These are phyloP conservation scores for Fremontodendron californicum DNA, from an alignment of 345 rosid genomes.

Conservation along the genomic window DNA sequence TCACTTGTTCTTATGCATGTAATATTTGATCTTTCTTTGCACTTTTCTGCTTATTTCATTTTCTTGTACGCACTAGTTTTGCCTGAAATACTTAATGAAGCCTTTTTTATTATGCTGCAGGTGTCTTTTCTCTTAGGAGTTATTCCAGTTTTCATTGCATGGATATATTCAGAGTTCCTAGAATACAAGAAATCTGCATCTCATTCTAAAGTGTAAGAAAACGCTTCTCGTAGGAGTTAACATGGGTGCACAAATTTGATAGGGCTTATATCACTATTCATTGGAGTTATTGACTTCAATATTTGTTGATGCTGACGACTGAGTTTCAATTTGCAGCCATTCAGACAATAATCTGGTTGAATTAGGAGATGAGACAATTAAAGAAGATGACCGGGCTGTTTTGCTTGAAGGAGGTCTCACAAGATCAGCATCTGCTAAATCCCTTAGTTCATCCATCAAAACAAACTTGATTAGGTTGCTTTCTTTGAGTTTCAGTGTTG, in stretches of 20 bases:
- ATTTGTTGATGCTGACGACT: slow-evolving; percentile 14
- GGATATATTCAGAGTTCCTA: slow-evolving; percentile 86
- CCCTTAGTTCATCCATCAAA: slow-evolving; percentile 59
- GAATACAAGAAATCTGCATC: slow-evolving; percentile 32
- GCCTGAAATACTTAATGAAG: slow-evolving; percentile 3
- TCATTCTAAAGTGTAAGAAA: slow-evolving; percentile 49
- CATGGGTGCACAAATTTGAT: slow-evolving; percentile 3
- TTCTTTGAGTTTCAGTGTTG: not conserved
- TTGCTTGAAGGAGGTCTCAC: slow-evolving; percentile 86
- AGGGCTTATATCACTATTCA: not conserved
- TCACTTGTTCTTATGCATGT: not conserved
- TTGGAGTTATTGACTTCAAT: not conserved
- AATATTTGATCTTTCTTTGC: not conserved
- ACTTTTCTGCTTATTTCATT: slow-evolving; percentile 1
- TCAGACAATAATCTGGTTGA: slow-evolving; percentile 85
- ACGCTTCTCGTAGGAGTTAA: slow-evolving; percentile 9
- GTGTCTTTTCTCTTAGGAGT: slow-evolving; percentile 88
- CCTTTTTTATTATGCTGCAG: slow-evolving; percentile 39
- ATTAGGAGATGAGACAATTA: slow-evolving; percentile 50
- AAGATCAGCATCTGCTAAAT: slow-evolving; percentile 69
- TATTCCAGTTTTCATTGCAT: slow-evolving; percentile 70
- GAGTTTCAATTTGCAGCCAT: slow-evolving; percentile 56
- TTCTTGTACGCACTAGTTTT: not conserved
- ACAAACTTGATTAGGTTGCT: slow-evolving; percentile 67
- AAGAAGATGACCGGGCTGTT: slow-evolving; percentile 77